Evolutionary conservation across 805 yeast genomes (phyloP).

Genomic region (Lachancea waltii): DNA sequence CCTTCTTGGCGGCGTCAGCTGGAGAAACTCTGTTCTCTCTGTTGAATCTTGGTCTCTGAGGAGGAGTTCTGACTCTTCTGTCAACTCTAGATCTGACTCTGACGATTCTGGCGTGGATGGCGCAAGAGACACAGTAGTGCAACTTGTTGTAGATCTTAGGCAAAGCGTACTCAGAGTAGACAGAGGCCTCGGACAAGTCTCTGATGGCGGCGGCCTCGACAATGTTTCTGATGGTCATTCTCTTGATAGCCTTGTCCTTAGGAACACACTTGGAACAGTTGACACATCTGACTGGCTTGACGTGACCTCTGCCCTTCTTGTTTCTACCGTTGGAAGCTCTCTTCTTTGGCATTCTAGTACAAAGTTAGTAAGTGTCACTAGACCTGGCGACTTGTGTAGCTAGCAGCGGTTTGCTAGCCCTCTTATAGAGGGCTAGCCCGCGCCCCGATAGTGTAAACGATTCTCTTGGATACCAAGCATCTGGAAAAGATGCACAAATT

Average conservation of each 20-base stretch:
- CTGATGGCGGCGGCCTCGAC: conserved; percentile 99
- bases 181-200: conserved; percentile 99
- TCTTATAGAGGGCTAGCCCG: background rate
- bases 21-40: conserved; percentile 94
- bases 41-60: conserved; percentile 98
- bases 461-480: background rate
- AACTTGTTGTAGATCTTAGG: conserved; percentile 99
- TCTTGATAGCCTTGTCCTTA: conserved; percentile 99
- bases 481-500: background rate
- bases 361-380: conserved; percentile 2
- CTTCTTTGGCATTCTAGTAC: conserved; percentile 92
- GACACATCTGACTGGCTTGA: conserved; percentile 98
- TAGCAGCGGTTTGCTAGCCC: background rate
- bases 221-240: conserved; percentile 99
- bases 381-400: too few species aligned
- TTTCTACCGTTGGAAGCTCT: conserved; percentile 99
- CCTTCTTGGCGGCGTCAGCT: conserved; percentile 95
- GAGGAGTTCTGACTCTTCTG: conserved; percentile 99
- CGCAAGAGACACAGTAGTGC: conserved; percentile 99
- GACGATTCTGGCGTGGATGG: conserved; percentile 99
- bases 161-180: conserved; percentile 97
- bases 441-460: background rate
- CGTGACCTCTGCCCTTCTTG: conserved; percentile 99
- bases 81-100: conserved; percentile 99
- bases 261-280: conserved; percentile 99